phyloP scores from a whole-genome alignment of 495 filamentous ascomycete species.

The Jackrogersella minutella region DNA sequence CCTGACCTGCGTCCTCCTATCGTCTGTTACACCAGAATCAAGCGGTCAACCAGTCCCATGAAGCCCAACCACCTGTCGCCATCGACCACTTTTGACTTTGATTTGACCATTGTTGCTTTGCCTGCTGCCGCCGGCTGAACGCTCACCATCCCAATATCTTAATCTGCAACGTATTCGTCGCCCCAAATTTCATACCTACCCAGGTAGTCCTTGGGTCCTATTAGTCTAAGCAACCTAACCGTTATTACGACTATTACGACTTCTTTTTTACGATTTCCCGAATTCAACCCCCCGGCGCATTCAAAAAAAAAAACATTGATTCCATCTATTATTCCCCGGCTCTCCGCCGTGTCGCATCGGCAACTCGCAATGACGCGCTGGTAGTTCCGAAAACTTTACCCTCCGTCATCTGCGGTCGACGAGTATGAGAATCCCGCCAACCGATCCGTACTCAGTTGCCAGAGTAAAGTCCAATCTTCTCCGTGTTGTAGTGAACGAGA shows the following conservation, averaged over 20 bases:
- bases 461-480: slow-evolving; percentile 30
- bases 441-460: slow-evolving; percentile 28
- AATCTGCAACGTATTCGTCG: slow-evolving; percentile 32
- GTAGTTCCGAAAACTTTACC: slow-evolving; percentile 17
- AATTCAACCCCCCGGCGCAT: slow-evolving; percentile 14
- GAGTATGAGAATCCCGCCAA: slow-evolving; percentile 41
- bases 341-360: slow-evolving; percentile 29
- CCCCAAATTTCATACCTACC: slow-evolving; percentile 16
- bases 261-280: neutral
- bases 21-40: slow-evolving; percentile 29
- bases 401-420: slow-evolving; percentile 30
- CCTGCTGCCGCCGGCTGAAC: slow-evolving; percentile 29
- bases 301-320: slow-evolving; percentile 5
- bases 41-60: slow-evolving; percentile 41
- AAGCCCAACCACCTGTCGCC: slow-evolving; percentile 43
- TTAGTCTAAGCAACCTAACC: neutral
- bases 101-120: slow-evolving; percentile 23
- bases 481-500: slow-evolving; percentile 17
- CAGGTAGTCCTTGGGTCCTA: too few relatives aligned
- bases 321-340: slow-evolving; percentile 9
- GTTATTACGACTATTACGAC: neutral
- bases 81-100: slow-evolving; percentile 31
- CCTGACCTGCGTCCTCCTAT: slow-evolving; percentile 13
- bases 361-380: slow-evolving; percentile 41
- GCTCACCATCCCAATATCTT: slow-evolving; percentile 32